Percentiles rank a stretch among this genome's conserved stretches.
Evolutionary conservation across 148 eudicot species (phyloP).

Genomic region (Oxyria digyna): DNA sequence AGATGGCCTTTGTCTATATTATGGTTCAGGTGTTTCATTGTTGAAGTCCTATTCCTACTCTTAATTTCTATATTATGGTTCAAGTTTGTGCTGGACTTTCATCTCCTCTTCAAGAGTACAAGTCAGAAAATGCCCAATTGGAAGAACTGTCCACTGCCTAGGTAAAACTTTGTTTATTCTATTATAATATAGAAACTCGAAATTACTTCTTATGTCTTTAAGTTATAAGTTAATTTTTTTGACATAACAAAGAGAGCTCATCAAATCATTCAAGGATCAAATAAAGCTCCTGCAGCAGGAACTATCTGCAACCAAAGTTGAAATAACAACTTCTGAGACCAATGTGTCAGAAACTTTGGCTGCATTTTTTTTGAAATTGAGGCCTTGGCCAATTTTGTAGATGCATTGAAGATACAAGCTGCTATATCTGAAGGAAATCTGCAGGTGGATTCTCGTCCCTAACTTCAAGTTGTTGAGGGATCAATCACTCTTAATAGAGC

Average conservation of each 20-base stretch:
- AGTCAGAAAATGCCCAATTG: conserved; percentile 92
- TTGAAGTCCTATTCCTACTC: not conserved
- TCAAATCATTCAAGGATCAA: conserved; percentile 70
- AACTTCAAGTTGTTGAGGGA: no score
- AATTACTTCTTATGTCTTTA: not conserved
- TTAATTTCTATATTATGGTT: conserved; percentile 18
- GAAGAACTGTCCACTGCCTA: conserved; percentile 92
- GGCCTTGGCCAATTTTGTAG: conserved; percentile 67
- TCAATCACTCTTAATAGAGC: no score
- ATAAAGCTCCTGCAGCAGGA: conserved; percentile 75
- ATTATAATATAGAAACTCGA: not conserved
- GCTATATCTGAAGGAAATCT: conserved; percentile 92
- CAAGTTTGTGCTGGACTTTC: conserved; percentile 99
- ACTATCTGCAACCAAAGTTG: conserved; percentile 56
- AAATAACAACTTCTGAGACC: conserved; percentile 67
- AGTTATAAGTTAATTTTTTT: not conserved
- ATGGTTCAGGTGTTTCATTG: not conserved
- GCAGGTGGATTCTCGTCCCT: conserved; percentile 42
- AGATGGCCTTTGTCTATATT: no score
- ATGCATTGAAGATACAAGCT: conserved; percentile 84
- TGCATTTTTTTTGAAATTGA: conserved; percentile 95
- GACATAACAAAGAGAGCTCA: conserved; percentile 65
- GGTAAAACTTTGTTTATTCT: conserved; percentile 27
- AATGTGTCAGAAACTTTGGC: conserved; percentile 82
- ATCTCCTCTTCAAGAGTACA: conserved; percentile 94